Evolutionary conservation across 2,329 filamentous ascomycete species (phyloP).

Genomic region (Ramularia endophylla): DNA sequence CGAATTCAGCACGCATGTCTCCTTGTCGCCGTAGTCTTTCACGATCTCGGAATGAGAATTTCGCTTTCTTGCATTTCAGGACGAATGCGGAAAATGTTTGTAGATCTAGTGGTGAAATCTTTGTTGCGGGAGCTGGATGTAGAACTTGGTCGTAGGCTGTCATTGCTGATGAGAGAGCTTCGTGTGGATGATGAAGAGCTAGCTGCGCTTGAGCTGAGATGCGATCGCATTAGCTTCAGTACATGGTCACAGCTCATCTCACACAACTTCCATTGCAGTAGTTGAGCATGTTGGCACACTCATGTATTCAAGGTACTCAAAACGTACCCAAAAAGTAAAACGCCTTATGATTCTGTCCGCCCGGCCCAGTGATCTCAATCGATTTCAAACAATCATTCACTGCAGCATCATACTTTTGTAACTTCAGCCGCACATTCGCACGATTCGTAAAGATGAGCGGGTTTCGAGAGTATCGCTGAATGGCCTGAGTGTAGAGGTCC

Average conservation of each 20-base stretch:
- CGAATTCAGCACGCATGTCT: conserved; percentile 56
- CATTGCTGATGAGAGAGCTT: conserved; percentile 64
- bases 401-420: conserved; percentile 66
- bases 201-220: conserved; percentile 67
- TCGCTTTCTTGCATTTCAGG: conserved; percentile 73
- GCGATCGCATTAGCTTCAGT: not conserved
- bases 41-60: conserved; percentile 72
- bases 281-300: too few relatives aligned
- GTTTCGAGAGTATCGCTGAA: conserved; percentile 71
- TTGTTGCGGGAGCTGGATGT: conserved; percentile 54
- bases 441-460: conserved; percentile 83
- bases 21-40: conserved; percentile 51
- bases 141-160: conserved; percentile 58
- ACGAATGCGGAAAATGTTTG: conserved; percentile 61
- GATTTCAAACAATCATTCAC: conserved; percentile 72
- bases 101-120: conserved; percentile 28
- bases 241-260: too few relatives aligned
- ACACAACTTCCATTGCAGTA: not conserved
- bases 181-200: conserved; percentile 63
- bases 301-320: not conserved
- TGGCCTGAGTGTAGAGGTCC: conserved; percentile 63
- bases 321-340: conserved; percentile 61
- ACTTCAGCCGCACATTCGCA: conserved; percentile 72
- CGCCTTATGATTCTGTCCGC: conserved; percentile 55
- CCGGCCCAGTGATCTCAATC: conserved; percentile 57